Percentiles rank a stretch among this genome's conserved stretches.
Evolutionary conservation across 192 early-diverging fungal species (phyloP).

Genomic region (Thoreauomyces humboldtii): DNA sequence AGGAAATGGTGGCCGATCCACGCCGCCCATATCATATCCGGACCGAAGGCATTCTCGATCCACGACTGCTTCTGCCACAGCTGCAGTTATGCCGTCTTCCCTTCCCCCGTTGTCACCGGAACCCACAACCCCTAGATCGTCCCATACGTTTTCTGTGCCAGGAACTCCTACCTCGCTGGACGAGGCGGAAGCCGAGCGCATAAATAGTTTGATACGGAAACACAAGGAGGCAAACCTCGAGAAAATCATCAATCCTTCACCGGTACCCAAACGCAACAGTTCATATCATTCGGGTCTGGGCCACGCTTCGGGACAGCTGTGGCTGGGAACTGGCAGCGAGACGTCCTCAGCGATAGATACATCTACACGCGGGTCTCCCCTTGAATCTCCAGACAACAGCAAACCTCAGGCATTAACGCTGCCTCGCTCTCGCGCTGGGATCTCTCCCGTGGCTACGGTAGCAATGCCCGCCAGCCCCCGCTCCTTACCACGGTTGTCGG

Average conservation of each 20-base stretch:
- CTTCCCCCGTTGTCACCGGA: background rate
- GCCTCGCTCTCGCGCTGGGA: no score
- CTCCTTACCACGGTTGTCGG: no score
- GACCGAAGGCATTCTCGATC: background rate
- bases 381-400: no score
- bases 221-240: conserved; percentile 29
- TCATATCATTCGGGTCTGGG: conserved; percentile 11
- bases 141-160: background rate
- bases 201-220: conserved; percentile 26
- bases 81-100: background rate
- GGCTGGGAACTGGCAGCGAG: no score
- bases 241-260: conserved; percentile 7
- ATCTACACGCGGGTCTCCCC: no score
- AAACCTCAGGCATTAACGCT: no score
- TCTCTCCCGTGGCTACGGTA: no score
- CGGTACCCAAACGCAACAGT: conserved; percentile 25
- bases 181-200: conserved; percentile 10
- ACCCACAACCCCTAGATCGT: background rate
- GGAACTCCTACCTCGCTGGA: background rate
- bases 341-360: no score
- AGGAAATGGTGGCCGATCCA: background rate
- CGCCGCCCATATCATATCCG: background rate
- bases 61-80: background rate
- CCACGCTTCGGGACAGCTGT: no score
- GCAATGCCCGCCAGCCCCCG: no score